Base-by-base conservation (phyloP, 345 rosid species). In the Hevea brasiliensis region DNA sequence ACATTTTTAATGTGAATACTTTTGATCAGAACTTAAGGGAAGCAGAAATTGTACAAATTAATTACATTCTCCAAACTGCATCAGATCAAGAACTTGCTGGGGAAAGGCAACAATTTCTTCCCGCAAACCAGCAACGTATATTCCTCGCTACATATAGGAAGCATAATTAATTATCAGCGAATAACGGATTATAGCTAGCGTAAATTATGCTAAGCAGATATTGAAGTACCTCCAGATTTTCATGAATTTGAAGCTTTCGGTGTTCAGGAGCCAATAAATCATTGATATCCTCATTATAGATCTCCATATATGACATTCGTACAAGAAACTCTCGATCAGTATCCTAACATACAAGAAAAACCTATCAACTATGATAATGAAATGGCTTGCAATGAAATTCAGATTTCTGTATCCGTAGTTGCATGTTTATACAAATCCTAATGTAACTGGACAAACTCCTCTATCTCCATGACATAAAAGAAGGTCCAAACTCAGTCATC, bases 101-200 rank as follows among this genome's bases (percentile, higher is more conserved):
- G 97, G 91, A 61, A 97, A 87, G 60, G 93, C 92, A 42, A 94
- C 97, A 73, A 94, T 92, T 81, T 92, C 98, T 88, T 94, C 98
- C 66, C 90, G 84, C 74, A 94, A 72, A 64, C 98, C 98, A 80
- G 98, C 98, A 72, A 94, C 98, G 79, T 87, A 88, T 56, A 94
- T 92, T 40, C 98, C 98, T 68, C 97, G 83, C 98, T 92, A 68
- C 61, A 80, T 55, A 61, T 65, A 64, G 41, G 72, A 77, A 72
- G 44, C 26, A 78, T 32, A 77, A 78, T 32, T 77, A 61, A 48
- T 1, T 40, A 20, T 18, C 54, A 62, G 59, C 20, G 27, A 67
- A 74, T 24, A 13, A 42, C 26, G 8, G 15, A 69, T 40, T 56
- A 29, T 14, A 35, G 20, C 24, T 61, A 41, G 23, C 48, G 58